These are phyloP conservation scores for Ogataea pilisensis DNA, from an alignment of 805 yeast species.

Conservation along the genomic window DNA sequence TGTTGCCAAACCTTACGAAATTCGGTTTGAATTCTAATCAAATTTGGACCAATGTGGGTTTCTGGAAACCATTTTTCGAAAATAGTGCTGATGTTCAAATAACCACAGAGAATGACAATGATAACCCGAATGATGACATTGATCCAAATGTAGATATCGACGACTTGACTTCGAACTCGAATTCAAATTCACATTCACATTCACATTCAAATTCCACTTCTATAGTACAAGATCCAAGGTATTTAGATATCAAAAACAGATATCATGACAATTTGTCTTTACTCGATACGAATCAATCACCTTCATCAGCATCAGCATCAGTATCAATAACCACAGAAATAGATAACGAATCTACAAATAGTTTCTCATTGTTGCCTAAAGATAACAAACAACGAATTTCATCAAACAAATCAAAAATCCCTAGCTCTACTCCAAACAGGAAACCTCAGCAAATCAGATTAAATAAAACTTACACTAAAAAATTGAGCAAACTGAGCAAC, in stretches of 20 bases:
- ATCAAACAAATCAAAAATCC: neutral
- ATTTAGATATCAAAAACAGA: constrained; percentile 15
- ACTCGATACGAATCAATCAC: no score
- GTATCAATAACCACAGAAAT: neutral
- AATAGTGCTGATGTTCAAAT: constrained; percentile 32
- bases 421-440: constrained; percentile 23
- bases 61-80: constrained; percentile 78
- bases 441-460: constrained; percentile 2
- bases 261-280: constrained; percentile 9
- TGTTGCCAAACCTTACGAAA: constrained; percentile 62
- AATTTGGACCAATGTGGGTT: constrained; percentile 63
- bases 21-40: constrained; percentile 56
- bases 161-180: neutral
- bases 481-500: no score
- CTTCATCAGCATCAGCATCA: neutral
- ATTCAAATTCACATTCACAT: no score
- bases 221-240: constrained; percentile 1
- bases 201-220: neutral
- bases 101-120: constrained; percentile 18
- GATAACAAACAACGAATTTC: no score
- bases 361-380: neutral
- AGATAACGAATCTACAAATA: neutral
- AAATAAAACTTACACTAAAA: neutral
- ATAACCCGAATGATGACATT: constrained; percentile 4
- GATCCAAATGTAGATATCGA: neutral